These are phyloP conservation scores for Rhodocollybia butyracea DNA, from an alignment of 768 basidiomycete genomes.

Conservation along the genomic window DNA sequence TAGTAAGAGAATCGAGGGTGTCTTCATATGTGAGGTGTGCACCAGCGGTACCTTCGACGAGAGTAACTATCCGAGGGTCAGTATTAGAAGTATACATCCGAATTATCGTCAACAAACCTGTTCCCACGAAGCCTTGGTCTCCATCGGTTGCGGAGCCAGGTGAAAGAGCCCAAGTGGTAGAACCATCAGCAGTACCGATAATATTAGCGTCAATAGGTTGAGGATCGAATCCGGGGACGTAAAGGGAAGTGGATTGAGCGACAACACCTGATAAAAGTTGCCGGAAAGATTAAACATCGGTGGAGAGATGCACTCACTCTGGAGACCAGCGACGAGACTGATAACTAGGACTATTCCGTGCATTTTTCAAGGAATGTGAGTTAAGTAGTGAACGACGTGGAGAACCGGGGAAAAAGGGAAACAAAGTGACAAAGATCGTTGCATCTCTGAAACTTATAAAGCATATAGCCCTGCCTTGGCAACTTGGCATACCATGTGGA, in stretches of 20 bases:
- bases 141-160: conserved; percentile 32
- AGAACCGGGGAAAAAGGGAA: not conserved
- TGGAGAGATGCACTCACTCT: not conserved
- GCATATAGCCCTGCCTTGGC: no score
- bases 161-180: conserved; percentile 39
- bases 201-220: conserved; percentile 39
- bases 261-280: conserved; percentile 15
- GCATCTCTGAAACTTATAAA: no score
- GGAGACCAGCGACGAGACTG: conserved; percentile 4
- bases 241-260: conserved; percentile 35
- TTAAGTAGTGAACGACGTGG: not conserved
- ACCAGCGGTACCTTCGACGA: conserved; percentile 39
- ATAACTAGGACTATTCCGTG: not conserved
- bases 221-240: conserved; percentile 42
- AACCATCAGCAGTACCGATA: conserved; percentile 39
- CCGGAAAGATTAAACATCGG: not conserved
- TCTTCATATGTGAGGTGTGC: conserved; percentile 35
- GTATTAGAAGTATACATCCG: not conserved
- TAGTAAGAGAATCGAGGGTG: conserved; percentile 6
- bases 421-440: no score
- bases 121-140: conserved; percentile 32
- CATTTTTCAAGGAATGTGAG: not conserved
- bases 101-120: conserved; percentile 24
- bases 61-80: conserved; percentile 28
- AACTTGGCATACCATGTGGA: no score